phyloP scores from a whole-genome alignment of 768 basidiomycete genomes.

The Omphalotus guepiniiformis region DNA sequence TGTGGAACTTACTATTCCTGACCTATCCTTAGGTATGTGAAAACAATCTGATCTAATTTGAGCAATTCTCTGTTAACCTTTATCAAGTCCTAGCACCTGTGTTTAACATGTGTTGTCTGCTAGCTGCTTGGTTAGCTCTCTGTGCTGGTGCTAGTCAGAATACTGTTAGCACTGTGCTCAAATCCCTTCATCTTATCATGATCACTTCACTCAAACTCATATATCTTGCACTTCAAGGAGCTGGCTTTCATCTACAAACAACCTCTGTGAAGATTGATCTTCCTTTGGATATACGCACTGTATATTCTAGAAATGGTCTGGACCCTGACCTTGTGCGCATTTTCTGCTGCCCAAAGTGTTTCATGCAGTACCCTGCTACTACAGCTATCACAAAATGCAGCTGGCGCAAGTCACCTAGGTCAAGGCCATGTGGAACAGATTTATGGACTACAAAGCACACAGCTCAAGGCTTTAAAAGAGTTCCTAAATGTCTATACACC shows the following conservation, averaged over 20 bases:
- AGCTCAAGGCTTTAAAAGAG: constrained; percentile 11
- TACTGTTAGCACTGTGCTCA: constrained; percentile 6
- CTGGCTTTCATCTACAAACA: neutral
- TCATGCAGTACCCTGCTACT: constrained; percentile 11
- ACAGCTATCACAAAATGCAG: constrained; percentile 15
- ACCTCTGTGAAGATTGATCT: neutral
- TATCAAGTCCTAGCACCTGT: neutral
- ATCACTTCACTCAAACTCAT: neutral
- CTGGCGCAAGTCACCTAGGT: constrained; percentile 15
- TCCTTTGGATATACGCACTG: constrained; percentile 5
- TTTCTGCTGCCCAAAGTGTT: constrained; percentile 17
- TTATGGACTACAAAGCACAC: constrained; percentile 16
- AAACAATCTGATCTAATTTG: neutral
- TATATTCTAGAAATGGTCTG: neutral
- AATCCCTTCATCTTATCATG: constrained; percentile 10
- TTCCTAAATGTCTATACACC: constrained; percentile 19
- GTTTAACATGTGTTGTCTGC: constrained; percentile 5
- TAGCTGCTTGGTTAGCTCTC: constrained; percentile 9
- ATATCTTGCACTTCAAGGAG: neutral
- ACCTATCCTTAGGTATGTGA: neutral
- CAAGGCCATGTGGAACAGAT: constrained; percentile 15
- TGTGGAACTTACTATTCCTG: neutral
- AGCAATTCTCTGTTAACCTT: neutral
- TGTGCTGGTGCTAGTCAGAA: constrained; percentile 2
- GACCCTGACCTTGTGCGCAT: constrained; percentile 6